Conservation (phyloP, 768 basidiomycete genomes). For the Mycena vulgaris region DNA sequence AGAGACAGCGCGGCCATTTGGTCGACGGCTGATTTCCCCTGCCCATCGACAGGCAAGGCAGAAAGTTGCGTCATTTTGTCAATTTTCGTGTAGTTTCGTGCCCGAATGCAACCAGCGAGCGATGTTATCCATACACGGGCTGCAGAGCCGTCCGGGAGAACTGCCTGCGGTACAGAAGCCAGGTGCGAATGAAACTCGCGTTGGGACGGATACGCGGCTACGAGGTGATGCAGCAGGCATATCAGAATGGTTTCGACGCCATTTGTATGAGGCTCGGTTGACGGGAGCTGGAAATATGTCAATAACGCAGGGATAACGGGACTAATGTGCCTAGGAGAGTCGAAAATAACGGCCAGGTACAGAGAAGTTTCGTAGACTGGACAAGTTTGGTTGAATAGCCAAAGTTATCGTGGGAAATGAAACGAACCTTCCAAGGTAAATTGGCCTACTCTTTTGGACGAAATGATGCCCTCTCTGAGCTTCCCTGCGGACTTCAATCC, state of each 20-base stretch:
- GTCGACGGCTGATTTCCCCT: constrained; percentile 8
- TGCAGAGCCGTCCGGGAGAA: constrained; percentile 55
- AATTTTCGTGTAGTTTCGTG: constrained; percentile 68
- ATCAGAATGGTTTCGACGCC: constrained; percentile 57
- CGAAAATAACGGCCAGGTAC: constrained; percentile 74
- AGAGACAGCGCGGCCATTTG: background rate
- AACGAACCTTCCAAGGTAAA: constrained; percentile 79
- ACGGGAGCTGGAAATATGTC: constrained; percentile 59
- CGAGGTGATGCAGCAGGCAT: constrained; percentile 72
- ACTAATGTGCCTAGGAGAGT: constrained; percentile 71
- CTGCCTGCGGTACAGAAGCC: constrained; percentile 54
- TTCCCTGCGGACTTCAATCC: constrained; percentile 65
- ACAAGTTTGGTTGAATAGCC: background rate
- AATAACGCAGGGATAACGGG: constrained; percentile 75
- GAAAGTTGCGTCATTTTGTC: constrained; percentile 56
- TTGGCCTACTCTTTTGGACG: constrained; percentile 69
- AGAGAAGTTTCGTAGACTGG: constrained; percentile 84
- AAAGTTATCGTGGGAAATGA: background rate
- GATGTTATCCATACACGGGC: constrained; percentile 66
- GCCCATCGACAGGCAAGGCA: constrained; percentile 25
- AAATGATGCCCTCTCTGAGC: constrained; percentile 79
- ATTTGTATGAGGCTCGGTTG: constrained; percentile 41
- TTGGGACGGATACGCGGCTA: constrained; percentile 77
- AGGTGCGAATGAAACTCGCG: constrained; percentile 65
- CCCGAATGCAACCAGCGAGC: constrained; percentile 67